Evolutionary conservation across 2,329 filamentous ascomycete genomes (phyloP).

Genomic region (Fusarium sacchari): DNA sequence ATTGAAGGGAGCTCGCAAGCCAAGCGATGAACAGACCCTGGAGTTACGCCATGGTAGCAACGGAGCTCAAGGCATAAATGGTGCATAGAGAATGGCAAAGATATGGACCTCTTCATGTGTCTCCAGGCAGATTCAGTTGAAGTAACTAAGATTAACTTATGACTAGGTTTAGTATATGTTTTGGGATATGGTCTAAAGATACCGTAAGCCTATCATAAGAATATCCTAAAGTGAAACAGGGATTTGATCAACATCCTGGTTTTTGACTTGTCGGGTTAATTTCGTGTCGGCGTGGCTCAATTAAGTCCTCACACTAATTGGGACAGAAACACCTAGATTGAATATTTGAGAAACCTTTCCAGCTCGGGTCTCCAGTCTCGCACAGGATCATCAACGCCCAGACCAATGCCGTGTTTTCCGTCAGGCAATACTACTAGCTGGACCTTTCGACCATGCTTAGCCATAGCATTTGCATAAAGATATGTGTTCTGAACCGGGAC

Average conservation of each 20-base stretch:
- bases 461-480: constrained; percentile 29
- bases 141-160: too few species aligned
- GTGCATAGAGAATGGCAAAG: too few species aligned
- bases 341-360: constrained; percentile 27
- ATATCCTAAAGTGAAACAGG: too few species aligned
- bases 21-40: not conserved
- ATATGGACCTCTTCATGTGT: too few species aligned
- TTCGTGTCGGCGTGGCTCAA: fast-evolving
- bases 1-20: not conserved
- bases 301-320: not conserved
- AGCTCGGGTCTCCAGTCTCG: constrained; percentile 30
- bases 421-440: constrained; percentile 26
- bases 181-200: too few species aligned
- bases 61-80: not conserved
- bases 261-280: too few species aligned
- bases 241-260: too few species aligned
- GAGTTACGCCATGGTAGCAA: not conserved
- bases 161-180: too few species aligned
- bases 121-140: fast-evolving
- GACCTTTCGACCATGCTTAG: not conserved
- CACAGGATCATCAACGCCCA: constrained; percentile 23
- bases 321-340: not conserved
- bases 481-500: constrained; percentile 29
- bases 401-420: constrained; percentile 18
- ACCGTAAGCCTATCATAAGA: too few species aligned